Conservation (phyloP, 305 asterid species). For the Nicotiana rustica region DNA sequence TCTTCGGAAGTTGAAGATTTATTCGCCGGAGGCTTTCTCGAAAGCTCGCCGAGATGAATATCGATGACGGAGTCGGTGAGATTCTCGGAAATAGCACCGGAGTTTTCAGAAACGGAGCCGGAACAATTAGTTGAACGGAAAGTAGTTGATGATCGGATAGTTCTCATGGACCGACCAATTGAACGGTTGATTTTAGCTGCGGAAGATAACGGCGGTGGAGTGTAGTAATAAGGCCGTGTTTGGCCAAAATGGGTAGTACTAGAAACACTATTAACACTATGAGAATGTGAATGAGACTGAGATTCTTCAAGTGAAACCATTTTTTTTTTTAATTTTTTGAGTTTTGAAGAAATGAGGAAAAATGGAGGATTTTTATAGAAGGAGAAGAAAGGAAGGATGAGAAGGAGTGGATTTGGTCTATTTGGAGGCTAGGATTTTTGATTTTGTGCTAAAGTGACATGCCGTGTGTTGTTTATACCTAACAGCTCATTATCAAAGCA, state of each 20-base stretch:
- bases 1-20: slow-evolving; percentile 51
- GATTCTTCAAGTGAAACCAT: slow-evolving; percentile 74
- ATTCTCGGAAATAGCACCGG: slow-evolving; percentile 53
- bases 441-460: slow-evolving; percentile 25
- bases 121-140: slow-evolving; percentile 47
- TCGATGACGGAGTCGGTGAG: slow-evolving; percentile 69
- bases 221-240: slow-evolving; percentile 62
- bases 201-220: slow-evolving; percentile 65
- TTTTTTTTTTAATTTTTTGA: slow-evolving; percentile 36
- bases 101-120: slow-evolving; percentile 36
- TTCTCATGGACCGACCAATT: slow-evolving; percentile 75
- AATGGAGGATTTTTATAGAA: slow-evolving; percentile 37
- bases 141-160: slow-evolving; percentile 47
- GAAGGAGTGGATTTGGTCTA: slow-evolving; percentile 37
- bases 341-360: slow-evolving; percentile 27
- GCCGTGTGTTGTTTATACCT: background rate
- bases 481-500: too few species aligned
- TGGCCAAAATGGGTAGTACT: slow-evolving; percentile 51
- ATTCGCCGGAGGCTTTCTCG: slow-evolving; percentile 44
- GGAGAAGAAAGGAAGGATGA: background rate
- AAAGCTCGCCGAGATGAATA: slow-evolving; percentile 64
- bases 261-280: slow-evolving; percentile 42
- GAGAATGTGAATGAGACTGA: slow-evolving; percentile 53
- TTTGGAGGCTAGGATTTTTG: slow-evolving; percentile 43
- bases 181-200: slow-evolving; percentile 61